Conservation (phyloP, 192 early-diverging fungal genomes). For the Linnemannia exigua region DNA sequence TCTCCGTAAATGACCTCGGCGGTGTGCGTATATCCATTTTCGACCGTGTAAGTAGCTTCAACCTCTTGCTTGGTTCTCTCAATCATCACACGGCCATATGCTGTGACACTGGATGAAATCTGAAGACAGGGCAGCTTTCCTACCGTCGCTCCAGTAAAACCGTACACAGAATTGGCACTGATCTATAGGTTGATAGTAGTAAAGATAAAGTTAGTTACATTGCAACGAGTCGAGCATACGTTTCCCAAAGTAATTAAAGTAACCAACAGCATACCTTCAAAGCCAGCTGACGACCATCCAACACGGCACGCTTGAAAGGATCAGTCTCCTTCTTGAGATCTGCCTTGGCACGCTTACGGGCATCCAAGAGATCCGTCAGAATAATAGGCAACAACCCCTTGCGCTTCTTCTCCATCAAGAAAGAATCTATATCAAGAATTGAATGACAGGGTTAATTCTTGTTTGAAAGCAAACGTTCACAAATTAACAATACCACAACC, state of each 20-base stretch:
- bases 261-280: slow-evolving; percentile 73
- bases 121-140: slow-evolving; percentile 93
- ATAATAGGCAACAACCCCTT: slow-evolving; percentile 92
- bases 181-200: slow-evolving; percentile 58
- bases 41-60: slow-evolving; percentile 84
- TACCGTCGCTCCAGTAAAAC: slow-evolving; percentile 95
- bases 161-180: slow-evolving; percentile 97
- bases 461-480: neutral
- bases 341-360: slow-evolving; percentile 92
- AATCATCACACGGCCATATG: slow-evolving; percentile 98
- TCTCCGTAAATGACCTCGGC: slow-evolving; percentile 98
- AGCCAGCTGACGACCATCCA: slow-evolving; percentile 97
- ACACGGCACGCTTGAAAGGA: slow-evolving; percentile 92
- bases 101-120: slow-evolving; percentile 94
- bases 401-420: slow-evolving; percentile 80
- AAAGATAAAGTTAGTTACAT: neutral
- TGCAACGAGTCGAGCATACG: neutral
- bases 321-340: slow-evolving; percentile 98
- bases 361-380: slow-evolving; percentile 88
- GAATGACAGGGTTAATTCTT: neutral
- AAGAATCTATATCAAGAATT: slow-evolving; percentile 72
- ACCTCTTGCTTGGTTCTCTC: slow-evolving; percentile 87
- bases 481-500: no score
- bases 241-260: neutral
- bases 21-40: slow-evolving; percentile 90